Percentiles rank a stretch among this genome's conserved stretches.
Conservation (phyloP, 805 yeast species). For the Candida nanaspora region DNA sequence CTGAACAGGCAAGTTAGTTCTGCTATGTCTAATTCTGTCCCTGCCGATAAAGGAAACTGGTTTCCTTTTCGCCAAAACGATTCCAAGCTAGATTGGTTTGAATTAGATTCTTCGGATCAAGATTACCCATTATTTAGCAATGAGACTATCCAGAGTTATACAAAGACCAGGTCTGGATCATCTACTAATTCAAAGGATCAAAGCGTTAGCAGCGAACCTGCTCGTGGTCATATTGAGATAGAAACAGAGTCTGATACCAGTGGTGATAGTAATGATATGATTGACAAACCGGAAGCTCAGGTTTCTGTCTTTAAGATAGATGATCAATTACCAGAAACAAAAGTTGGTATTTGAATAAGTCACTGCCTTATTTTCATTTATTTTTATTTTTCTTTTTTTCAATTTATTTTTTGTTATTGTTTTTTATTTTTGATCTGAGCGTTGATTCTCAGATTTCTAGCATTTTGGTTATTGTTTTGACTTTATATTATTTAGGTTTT, state of each 20-base stretch:
- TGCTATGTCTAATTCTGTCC: slow-evolving; percentile 27
- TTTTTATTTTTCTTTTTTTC: not conserved
- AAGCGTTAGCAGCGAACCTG: not conserved
- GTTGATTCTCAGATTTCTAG: not conserved
- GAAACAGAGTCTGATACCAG: not conserved
- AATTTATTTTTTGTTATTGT: not conserved
- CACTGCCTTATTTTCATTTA: not conserved
- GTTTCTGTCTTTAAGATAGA: not conserved
- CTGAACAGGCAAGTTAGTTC: not conserved
- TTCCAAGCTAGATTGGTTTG: not conserved
- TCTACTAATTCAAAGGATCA: not conserved
- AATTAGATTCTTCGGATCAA: not conserved
- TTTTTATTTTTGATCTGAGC: not conserved
- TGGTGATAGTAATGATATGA: not conserved
- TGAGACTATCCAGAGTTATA: not conserved
- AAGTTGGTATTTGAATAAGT: not conserved
- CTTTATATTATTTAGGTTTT: no score
- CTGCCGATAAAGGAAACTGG: slow-evolving; percentile 18
- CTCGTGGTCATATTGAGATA: not conserved
- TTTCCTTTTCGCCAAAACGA: slow-evolving; percentile 4
- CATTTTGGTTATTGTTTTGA: not conserved
- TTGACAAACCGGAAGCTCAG: not conserved
- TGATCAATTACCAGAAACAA: not conserved
- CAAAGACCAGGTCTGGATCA: not conserved
- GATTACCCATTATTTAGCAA: not conserved